Evolutionary conservation across 176 grass and related monocot species (phyloP), one percentile per base, ranked within the genome.

Genomic region (Oryza meridionalis): DNA sequence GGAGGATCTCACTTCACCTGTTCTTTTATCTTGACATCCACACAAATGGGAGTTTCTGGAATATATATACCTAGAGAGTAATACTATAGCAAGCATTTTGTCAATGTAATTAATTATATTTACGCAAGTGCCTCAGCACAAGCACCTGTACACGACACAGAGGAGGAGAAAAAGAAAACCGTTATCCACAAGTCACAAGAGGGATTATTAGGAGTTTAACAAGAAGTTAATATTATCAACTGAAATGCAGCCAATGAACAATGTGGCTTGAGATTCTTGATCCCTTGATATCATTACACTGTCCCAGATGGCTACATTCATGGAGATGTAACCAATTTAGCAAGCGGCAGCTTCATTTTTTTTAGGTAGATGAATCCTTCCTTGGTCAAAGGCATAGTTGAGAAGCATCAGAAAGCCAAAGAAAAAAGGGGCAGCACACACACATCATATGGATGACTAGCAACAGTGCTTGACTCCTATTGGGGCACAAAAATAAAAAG

Each of bases 391-490:
- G 21, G 53, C 73, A 65, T 64, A 64, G 64, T 75, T 70, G 86
- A 88, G 79, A 88, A 82, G 86, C 79, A 77, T 65, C 72, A 71
- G 15, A 50, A 68, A 88, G 40, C 21, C 72, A 77, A 63, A 32
- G 70, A 22, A 42, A 62, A 24, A 24, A 77, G 25, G 21, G 14
- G 65, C 27, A 66, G 16, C 4, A 72, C 25, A 14, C 24, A 49
- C 10, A 37, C 24, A 77, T 69, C 55, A 76, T 11, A 76, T 11
- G 45, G 32, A 69, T 62, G 33, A 78, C 19, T 35, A 42, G 24
- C 17, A 77, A 62, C 51, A 78, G 75, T 69, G 16, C 17, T 69
- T 78, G 75, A 24, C 46, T 71, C 51, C 53, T 47, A 70, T 45
- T 47, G 66, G 66, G 19, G 37, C 66, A 61, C 63, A 84, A 13